Conservation (phyloP, 2,329 filamentous ascomycete genomes). For the Fusarium sacchari region DNA sequence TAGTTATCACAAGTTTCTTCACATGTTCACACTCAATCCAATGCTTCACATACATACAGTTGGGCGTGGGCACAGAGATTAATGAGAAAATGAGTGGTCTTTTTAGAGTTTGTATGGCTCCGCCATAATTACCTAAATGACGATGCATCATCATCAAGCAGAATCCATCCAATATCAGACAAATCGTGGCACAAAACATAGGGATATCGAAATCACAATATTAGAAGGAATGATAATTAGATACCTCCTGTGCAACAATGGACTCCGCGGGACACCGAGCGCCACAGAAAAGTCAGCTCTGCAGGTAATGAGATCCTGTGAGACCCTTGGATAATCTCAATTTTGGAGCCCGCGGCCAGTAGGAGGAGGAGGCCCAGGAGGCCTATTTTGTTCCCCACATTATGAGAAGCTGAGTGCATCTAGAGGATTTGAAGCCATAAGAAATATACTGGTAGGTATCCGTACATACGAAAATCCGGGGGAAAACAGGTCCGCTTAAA, state of each 20-base stretch:
- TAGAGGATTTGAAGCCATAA: background rate
- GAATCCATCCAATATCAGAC: background rate
- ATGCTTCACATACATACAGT: no score
- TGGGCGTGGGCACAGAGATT: background rate
- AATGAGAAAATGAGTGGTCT: background rate
- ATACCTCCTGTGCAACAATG: background rate
- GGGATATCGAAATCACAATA: background rate
- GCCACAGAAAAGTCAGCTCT: background rate
- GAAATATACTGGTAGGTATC: no score
- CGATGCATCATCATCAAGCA: background rate
- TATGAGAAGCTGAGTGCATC: conserved; percentile 6
- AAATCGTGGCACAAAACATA: background rate
- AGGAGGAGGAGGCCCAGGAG: no score
- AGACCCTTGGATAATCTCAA: conserved; percentile 22
- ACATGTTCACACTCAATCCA: background rate
- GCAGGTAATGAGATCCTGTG: background rate
- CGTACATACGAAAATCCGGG: background rate
- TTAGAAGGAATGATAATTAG: background rate
- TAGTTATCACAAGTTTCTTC: background rate
- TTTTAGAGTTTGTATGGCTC: background rate
- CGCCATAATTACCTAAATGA: background rate
- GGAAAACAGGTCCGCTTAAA: background rate
- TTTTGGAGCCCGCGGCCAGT: conserved; percentile 29
- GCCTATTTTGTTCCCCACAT: conserved; percentile 4
- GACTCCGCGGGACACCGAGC: background rate